Evolutionary conservation across 371 early-diverging fungal species (phyloP).

Genomic region (Mucor irregularis): DNA sequence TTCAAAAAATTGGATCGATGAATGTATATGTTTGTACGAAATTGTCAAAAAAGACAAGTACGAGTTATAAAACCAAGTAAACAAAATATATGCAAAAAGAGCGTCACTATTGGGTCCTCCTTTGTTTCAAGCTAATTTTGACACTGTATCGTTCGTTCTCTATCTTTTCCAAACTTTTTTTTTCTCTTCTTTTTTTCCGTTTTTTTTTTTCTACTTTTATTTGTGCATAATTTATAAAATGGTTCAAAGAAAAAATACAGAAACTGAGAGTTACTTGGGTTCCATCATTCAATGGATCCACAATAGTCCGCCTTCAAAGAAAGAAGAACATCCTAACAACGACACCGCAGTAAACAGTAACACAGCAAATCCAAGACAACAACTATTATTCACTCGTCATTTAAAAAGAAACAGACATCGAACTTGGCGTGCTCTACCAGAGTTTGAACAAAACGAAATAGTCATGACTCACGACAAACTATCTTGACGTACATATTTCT

Average conservation of each 20-base stretch:
- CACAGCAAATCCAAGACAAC: conserved; percentile 21
- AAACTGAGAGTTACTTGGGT: conserved; percentile 1
- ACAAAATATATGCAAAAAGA: neutral
- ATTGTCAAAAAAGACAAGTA: conserved; percentile 11
- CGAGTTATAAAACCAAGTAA: neutral
- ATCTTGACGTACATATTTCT: neutral
- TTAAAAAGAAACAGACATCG: conserved; percentile 15
- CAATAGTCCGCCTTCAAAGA: neutral
- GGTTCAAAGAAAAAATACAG: neutral
- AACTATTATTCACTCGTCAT: conserved; percentile 14
- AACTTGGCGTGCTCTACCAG: conserved; percentile 6
- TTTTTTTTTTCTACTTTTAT: neutral
- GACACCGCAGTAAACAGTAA: neutral
- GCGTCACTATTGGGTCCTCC: neutral
- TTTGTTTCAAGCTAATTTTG: neutral
- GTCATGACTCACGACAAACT: neutral
- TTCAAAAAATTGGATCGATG: conserved; percentile 12
- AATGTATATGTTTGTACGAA: conserved; percentile 15
- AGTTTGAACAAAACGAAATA: conserved; percentile 4
- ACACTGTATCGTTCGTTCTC: neutral
- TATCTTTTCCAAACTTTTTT: neutral
- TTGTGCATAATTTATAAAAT: neutral
- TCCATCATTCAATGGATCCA: conserved; percentile 10
- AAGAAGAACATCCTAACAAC: neutral
- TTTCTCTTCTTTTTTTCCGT: neutral